A percentile compares a stretch with the other conserved stretches of the same genome.
These are phyloP conservation scores for Phytophthora agathidicida DNA, from an alignment of 352 stramenopile species.

Conservation along the genomic window DNA sequence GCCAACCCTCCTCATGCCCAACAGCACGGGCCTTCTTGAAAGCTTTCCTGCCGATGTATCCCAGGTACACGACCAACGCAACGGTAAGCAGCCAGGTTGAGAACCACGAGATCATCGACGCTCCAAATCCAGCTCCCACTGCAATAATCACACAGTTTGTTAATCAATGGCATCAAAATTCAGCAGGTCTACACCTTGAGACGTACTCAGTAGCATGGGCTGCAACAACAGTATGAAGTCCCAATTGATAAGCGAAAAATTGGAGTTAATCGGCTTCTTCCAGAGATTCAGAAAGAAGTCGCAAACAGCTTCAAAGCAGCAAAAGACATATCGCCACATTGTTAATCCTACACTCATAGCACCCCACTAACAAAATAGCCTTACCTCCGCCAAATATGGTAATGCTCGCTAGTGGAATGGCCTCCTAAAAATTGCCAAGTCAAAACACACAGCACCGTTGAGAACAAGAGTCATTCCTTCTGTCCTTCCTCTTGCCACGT, in stretches of 20 bases:
- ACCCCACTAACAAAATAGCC: not conserved
- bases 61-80: constrained; percentile 84
- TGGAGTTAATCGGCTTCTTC: constrained; percentile 40
- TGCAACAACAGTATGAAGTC: constrained; percentile 95
- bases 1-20: constrained; percentile 79
- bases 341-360: not conserved
- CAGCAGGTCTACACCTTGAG: not conserved
- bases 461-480: no score
- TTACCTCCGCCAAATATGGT: constrained; percentile 90
- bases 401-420: constrained; percentile 91
- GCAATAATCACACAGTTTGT: constrained; percentile 6
- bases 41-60: constrained; percentile 74
- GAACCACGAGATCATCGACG: constrained; percentile 89
- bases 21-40: constrained; percentile 80
- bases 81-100: constrained; percentile 80
- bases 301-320: constrained; percentile 26
- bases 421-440: constrained; percentile 49
- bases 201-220: constrained; percentile 67
- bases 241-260: constrained; percentile 92
- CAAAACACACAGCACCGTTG: not conserved
- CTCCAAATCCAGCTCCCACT: constrained; percentile 59
- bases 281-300: constrained; percentile 41
- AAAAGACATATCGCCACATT: constrained; percentile 1
- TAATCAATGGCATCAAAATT: no score
- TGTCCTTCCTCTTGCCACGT: not conserved